These are phyloP conservation scores for Mentha longifolia DNA, from an alignment of 257 asterid species.

Conservation along the genomic window DNA sequence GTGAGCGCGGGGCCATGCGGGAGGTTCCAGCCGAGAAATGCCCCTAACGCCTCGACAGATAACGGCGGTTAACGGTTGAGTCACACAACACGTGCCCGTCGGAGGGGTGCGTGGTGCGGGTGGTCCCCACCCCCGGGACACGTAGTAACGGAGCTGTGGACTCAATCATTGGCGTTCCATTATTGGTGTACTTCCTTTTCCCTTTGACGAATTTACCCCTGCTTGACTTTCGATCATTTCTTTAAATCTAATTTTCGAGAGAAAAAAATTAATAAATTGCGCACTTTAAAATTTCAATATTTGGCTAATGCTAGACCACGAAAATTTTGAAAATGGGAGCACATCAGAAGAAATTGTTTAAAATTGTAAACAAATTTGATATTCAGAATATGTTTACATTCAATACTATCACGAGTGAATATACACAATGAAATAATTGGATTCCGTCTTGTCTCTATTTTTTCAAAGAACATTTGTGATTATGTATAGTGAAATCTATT, in stretches of 20 bases:
- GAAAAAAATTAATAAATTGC: not conserved
- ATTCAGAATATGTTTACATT: no score
- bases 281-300: not conserved
- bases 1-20: slow-evolving; percentile 23
- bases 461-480: no score
- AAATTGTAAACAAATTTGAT: no score
- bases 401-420: no score
- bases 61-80: slow-evolving; percentile 52
- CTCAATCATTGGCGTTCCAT: slow-evolving; percentile 26
- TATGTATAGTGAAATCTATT: no score
- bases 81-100: slow-evolving; percentile 54
- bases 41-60: slow-evolving; percentile 49
- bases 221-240: not conserved
- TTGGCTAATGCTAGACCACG: no score
- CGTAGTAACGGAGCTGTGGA: slow-evolving; percentile 39
- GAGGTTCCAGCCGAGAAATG: slow-evolving; percentile 23
- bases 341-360: no score
- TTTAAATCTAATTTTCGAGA: not conserved
- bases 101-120: not conserved
- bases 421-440: no score
- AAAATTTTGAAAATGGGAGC: no score
- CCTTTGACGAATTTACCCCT: slow-evolving; percentile 30
- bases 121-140: slow-evolving; percentile 45
- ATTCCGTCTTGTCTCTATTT: no score
- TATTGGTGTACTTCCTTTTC: slow-evolving; percentile 3